Conservation (phyloP, 495 filamentous ascomycete species). For the Neurospora tetraspora region DNA sequence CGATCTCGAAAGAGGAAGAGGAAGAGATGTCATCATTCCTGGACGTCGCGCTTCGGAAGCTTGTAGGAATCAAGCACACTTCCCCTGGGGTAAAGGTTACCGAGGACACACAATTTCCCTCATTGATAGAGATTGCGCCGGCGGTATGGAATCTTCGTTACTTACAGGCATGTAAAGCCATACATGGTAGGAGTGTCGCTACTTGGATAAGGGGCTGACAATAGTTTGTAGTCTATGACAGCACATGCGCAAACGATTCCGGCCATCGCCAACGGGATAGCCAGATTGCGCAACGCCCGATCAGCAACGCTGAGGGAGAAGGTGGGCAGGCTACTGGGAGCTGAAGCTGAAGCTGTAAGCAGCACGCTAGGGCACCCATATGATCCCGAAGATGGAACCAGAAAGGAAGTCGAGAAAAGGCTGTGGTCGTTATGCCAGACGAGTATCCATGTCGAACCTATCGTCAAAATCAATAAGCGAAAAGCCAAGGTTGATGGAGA, state of each 20-base stretch:
- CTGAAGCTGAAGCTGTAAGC: background rate
- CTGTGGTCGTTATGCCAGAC: slow-evolving; percentile 21
- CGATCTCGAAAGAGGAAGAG: background rate
- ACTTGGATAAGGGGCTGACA: background rate
- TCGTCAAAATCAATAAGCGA: background rate
- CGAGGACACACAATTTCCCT: slow-evolving; percentile 8
- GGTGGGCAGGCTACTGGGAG: background rate
- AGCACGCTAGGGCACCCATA: background rate
- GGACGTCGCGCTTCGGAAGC: slow-evolving; percentile 24
- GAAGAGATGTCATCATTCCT: slow-evolving; percentile 18
- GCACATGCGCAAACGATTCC: slow-evolving; percentile 16
- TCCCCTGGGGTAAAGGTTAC: slow-evolving; percentile 14
- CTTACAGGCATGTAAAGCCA: slow-evolving; percentile 20
- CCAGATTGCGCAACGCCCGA: slow-evolving; percentile 13
- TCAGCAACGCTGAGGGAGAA: slow-evolving; percentile 18
- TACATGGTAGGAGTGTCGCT: background rate
- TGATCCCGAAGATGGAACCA: background rate
- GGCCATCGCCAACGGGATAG: slow-evolving; percentile 12
- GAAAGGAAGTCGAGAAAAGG: slow-evolving; percentile 3
- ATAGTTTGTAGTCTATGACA: slow-evolving; percentile 10
- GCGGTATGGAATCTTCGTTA: slow-evolving; percentile 36
- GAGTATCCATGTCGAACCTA: slow-evolving; percentile 8
- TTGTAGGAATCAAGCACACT: slow-evolving; percentile 21
- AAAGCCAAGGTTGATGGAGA: background rate
- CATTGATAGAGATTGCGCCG: slow-evolving; percentile 34